phyloP scores from a whole-genome alignment of 371 early-diverging fungal species.

The Batkoa obscura region DNA sequence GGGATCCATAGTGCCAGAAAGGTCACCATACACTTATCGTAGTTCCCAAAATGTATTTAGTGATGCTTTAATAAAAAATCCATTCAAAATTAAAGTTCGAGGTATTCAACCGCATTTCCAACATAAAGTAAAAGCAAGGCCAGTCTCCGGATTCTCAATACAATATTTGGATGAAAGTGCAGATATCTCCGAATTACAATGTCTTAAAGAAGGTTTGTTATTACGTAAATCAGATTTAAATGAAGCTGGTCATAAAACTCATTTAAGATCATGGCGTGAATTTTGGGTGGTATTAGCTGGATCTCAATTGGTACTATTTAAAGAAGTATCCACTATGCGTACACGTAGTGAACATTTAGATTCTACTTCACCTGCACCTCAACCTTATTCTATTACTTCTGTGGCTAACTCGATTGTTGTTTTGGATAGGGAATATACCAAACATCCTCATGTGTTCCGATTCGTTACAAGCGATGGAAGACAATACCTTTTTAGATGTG shows the following conservation, averaged over 20 bases:
- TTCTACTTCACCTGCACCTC: constrained; percentile 13
- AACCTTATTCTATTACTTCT: constrained; percentile 34
- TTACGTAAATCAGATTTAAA: constrained; percentile 46
- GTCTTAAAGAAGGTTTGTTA: constrained; percentile 46
- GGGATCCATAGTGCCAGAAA: background rate
- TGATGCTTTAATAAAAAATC: constrained; percentile 5
- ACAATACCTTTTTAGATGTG: constrained; percentile 44
- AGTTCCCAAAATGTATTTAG: constrained; percentile 1
- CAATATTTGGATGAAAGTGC: constrained; percentile 8
- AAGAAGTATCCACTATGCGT: constrained; percentile 24
- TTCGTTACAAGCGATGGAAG: constrained; percentile 44
- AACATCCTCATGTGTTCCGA: constrained; percentile 57
- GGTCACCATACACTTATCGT: constrained; percentile 9
- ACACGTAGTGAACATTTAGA: constrained; percentile 1
- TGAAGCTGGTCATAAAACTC: constrained; percentile 43
- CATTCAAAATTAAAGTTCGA: constrained; percentile 8
- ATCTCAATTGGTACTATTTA: constrained; percentile 53
- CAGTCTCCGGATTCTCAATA: constrained; percentile 18
- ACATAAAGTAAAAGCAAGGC: background rate
- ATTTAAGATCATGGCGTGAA: constrained; percentile 49
- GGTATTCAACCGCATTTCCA: constrained; percentile 3
- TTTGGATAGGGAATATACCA: constrained; percentile 44
- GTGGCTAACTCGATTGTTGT: constrained; percentile 42
- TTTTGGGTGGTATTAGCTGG: constrained; percentile 56
- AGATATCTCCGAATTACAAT: constrained; percentile 30